phyloP scores from a whole-genome alignment of 345 rosid species.

The Eucalyptus regnans region DNA sequence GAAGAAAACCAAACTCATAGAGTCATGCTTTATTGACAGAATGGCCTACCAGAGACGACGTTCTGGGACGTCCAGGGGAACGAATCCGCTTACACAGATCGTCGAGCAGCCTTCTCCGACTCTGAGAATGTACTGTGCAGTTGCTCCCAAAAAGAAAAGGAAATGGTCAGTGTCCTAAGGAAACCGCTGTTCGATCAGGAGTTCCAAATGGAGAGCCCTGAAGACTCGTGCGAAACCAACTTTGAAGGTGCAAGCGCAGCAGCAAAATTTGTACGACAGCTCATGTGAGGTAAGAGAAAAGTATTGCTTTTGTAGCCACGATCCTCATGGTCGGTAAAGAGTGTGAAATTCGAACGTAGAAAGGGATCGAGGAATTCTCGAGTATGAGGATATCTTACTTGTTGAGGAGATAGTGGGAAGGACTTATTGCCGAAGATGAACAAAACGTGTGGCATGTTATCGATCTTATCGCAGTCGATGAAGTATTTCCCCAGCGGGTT shows the following conservation, averaged over 20 bases:
- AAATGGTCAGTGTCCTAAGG: neutral
- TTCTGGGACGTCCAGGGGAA: slow-evolving; percentile 23
- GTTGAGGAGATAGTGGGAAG: slow-evolving; percentile 41
- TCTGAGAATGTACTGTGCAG: slow-evolving; percentile 26
- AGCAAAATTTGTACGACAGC: neutral
- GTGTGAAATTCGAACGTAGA: neutral
- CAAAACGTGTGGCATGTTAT: slow-evolving; percentile 28
- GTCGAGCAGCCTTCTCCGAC: slow-evolving; percentile 18
- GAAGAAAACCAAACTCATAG: neutral
- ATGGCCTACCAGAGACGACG: slow-evolving; percentile 40
- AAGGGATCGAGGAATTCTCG: neutral
- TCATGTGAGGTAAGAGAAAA: neutral
- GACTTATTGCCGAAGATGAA: slow-evolving; percentile 31
- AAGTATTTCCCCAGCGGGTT: slow-evolving; percentile 34
- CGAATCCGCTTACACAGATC: slow-evolving; percentile 39
- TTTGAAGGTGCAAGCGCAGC: neutral
- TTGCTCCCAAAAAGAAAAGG: neutral
- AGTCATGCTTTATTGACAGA: neutral
- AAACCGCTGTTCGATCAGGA: neutral
- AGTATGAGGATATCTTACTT: slow-evolving; percentile 8
- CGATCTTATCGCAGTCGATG: slow-evolving; percentile 26
- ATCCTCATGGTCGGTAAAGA: neutral
- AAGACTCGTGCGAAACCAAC: neutral
- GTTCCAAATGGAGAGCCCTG: neutral
- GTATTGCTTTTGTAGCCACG: neutral